These are phyloP conservation scores for Candida insectorum DNA, from an alignment of 805 yeast species.

Conservation along the genomic window DNA sequence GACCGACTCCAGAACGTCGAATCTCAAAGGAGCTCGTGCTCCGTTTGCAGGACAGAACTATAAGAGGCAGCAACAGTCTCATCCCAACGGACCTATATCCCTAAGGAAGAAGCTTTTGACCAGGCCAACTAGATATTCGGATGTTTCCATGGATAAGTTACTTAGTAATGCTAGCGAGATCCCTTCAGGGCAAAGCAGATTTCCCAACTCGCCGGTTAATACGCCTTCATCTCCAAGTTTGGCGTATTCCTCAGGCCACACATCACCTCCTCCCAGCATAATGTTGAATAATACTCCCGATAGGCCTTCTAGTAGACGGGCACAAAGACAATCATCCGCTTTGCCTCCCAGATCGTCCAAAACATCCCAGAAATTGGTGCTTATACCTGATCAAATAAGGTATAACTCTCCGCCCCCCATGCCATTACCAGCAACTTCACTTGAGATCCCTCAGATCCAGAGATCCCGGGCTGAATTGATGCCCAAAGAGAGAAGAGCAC, in stretches of 20 bases:
- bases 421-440: slow-evolving; percentile 8
- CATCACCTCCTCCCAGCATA: slow-evolving; percentile 18
- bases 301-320: slow-evolving; percentile 7
- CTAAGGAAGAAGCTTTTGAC: slow-evolving; percentile 27
- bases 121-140: slow-evolving; percentile 52
- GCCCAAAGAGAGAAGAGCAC: slow-evolving; percentile 57
- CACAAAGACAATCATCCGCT: slow-evolving; percentile 43
- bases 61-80: slow-evolving; percentile 31
- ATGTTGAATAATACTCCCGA: background rate
- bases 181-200: slow-evolving; percentile 70
- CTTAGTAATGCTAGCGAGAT: slow-evolving; percentile 79
- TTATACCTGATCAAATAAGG: slow-evolving; percentile 66
- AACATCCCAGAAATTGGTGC: slow-evolving; percentile 78
- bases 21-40: slow-evolving; percentile 53
- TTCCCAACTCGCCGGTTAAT: slow-evolving; percentile 24
- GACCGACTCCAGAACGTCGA: slow-evolving; percentile 73
- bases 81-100: slow-evolving; percentile 11
- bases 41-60: slow-evolving; percentile 73
- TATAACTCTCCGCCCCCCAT: slow-evolving; percentile 13
- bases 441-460: slow-evolving; percentile 24
- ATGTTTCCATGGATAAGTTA: slow-evolving; percentile 77
- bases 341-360: slow-evolving; percentile 78
- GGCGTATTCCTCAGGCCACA: background rate
- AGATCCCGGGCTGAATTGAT: slow-evolving; percentile 52
- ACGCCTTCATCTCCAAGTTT: slow-evolving; percentile 12